Percentiles rank a stretch among this genome's conserved stretches.
phyloP scores from a whole-genome alignment of 805 yeast genomes.

The Metschnikowia henanensis region DNA sequence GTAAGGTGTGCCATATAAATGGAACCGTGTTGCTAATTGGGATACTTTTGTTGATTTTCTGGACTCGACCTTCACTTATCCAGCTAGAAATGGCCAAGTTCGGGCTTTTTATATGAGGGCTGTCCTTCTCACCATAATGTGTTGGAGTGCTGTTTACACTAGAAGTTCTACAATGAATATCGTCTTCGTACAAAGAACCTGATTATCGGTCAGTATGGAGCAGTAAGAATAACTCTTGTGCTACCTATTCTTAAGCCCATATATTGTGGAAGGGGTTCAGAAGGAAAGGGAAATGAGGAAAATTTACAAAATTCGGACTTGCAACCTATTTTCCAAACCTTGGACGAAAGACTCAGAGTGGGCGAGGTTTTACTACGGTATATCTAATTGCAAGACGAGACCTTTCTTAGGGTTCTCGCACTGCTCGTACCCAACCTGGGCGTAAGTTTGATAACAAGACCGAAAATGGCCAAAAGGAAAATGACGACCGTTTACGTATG shows the following conservation, averaged over 20 bases:
- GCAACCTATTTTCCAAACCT: neutral
- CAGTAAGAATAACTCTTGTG: no score
- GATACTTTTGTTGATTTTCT: no score
- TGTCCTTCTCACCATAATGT: no score
- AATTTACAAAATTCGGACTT: neutral
- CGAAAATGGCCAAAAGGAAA: slow-evolving; percentile 24
- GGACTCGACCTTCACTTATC: no score
- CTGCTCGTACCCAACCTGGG: slow-evolving; percentile 44
- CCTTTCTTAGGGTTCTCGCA: slow-evolving; percentile 48
- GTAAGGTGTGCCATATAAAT: no score
- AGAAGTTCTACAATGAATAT: no score
- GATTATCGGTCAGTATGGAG: no score
- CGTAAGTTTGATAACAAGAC: slow-evolving; percentile 37
- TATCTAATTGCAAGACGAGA: slow-evolving; percentile 48
- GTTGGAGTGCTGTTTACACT: no score
- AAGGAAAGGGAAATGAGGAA: neutral
- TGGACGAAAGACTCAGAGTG: slow-evolving; percentile 72
- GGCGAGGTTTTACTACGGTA: slow-evolving; percentile 79
- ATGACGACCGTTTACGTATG: slow-evolving; percentile 69
- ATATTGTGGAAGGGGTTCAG: slow-evolving; percentile 19
- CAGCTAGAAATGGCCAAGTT: no score
- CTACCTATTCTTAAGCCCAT: slow-evolving; percentile 37
- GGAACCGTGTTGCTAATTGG: no score
- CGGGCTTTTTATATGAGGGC: no score
- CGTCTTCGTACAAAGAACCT: no score